Evolutionary conservation across 257 asterid genomes (phyloP), one percentile per base, ranked within the genome.

Genomic region (Vinca minor): DNA sequence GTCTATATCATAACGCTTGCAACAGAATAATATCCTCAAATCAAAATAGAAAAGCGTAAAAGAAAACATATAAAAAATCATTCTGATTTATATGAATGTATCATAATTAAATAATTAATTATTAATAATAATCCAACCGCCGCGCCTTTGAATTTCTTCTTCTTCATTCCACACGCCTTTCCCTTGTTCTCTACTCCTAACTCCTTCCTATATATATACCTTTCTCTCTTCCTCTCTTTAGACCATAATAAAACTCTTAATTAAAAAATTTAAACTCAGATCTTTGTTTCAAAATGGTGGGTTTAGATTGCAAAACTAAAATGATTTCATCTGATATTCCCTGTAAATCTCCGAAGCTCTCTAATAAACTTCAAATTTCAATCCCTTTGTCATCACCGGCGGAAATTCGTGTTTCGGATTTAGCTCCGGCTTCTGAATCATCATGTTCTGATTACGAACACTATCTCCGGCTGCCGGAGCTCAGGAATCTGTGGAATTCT

Each of bases 271-370:
- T n/a, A n/a, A n/a, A n/a, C n/a, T n/a, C n/a, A n/a, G 47, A 8
- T 20, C 9, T 57, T 17, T 28, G 46, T 20, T 49, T 13, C 18
- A 39, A 69, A 76, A 91, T 91, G 98, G 86, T 91, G 62, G 95
- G 88, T 84, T 82, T 84, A 59, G 96, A 88, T 69, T 83, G 95
- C 87, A 88, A 84, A 74, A 80, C 82, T 0, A 83, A 81, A 63
- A 88, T 84, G 89, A 72, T 83, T 55, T 77, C 87, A 25, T 65
- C 95, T 17, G 87, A 84, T 1, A 73, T 84, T 26, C 47, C 87
- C 12, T 83, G 20, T 70, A 88, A 79, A 55, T 88, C 98, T 0
- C 98, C 96, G 0, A 81, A 73, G 58, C 65, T 81, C 10, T 72
- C 91, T 13, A 88, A 73, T 66, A 88, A 85, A 78, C 94, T 82